Evolutionary conservation across 2,329 filamentous ascomycete species (phyloP).

Genomic region (Fusarium concolor): DNA sequence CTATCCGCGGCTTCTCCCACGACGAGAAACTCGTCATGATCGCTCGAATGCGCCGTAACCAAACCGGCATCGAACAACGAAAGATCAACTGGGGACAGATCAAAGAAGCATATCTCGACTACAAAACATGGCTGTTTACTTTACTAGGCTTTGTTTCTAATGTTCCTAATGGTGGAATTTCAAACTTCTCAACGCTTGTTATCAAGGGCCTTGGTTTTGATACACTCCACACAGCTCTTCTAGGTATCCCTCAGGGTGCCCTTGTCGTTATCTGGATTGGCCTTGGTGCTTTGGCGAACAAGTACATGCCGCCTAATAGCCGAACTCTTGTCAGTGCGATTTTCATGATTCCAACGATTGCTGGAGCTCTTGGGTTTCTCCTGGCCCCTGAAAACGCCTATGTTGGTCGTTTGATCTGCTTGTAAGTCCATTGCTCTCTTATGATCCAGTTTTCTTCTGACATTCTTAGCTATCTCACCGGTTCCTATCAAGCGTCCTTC

Average conservation of each 20-base stretch:
- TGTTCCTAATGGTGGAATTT: constrained; percentile 68
- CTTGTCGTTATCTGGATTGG: constrained; percentile 56
- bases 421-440: constrained; percentile 42
- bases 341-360: constrained; percentile 70
- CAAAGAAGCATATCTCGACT: constrained; percentile 66
- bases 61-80: constrained; percentile 70
- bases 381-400: constrained; percentile 63
- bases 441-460: neutral
- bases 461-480: constrained; percentile 48
- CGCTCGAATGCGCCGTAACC: constrained; percentile 65
- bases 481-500: constrained; percentile 56
- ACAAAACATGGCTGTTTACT: constrained; percentile 70
- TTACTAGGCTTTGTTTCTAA: constrained; percentile 65
- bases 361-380: constrained; percentile 67
- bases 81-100: constrained; percentile 66
- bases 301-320: constrained; percentile 57
- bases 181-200: constrained; percentile 70
- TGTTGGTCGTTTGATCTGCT: constrained; percentile 68
- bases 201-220: constrained; percentile 68
- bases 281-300: constrained; percentile 55
- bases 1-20: constrained; percentile 62
- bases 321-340: constrained; percentile 65
- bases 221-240: constrained; percentile 51
- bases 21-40: constrained; percentile 67
- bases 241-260: constrained; percentile 54